Evolutionary conservation across 768 basidiomycete species (phyloP).

Genomic region (Hydnomerulius pinastri): DNA sequence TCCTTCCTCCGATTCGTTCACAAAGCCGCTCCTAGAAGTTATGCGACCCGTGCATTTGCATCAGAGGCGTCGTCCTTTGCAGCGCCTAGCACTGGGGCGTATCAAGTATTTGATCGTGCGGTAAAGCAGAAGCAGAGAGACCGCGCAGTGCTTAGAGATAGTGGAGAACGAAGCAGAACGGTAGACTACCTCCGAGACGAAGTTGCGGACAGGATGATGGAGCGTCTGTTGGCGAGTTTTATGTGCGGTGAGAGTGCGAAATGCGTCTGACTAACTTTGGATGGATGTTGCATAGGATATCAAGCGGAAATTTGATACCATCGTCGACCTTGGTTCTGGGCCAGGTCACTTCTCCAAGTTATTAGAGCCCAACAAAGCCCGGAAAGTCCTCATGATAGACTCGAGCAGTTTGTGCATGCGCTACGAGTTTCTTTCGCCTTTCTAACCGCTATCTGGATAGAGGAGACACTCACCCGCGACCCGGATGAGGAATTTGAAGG

Average conservation of each 20-base stretch:
- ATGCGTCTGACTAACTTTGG: conserved; percentile 4
- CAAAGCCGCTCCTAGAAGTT: background rate
- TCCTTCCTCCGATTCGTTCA: conserved; percentile 7
- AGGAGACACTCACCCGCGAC: conserved; percentile 72
- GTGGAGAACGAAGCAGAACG: conserved; percentile 62
- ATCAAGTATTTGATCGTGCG: conserved; percentile 84
- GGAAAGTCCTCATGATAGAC: conserved; percentile 84
- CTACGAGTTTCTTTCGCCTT: background rate
- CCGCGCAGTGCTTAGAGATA: conserved; percentile 59
- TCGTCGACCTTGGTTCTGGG: conserved; percentile 89
- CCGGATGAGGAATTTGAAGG: conserved; percentile 80
- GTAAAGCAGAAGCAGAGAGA: conserved; percentile 80
- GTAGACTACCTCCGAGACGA: conserved; percentile 94
- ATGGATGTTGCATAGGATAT: conserved; percentile 66
- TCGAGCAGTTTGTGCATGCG: conserved; percentile 63
- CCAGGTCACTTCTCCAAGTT: conserved; percentile 91
- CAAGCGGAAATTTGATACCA: conserved; percentile 73
- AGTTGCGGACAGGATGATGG: conserved; percentile 87
- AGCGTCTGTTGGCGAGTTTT: conserved; percentile 74
- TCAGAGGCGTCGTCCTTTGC: conserved; percentile 47
- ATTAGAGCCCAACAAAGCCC: conserved; percentile 63
- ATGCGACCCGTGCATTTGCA: conserved; percentile 44
- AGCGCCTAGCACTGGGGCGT: conserved; percentile 48
- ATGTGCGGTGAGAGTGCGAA: conserved; percentile 4
- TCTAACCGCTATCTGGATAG: conserved; percentile 41